A percentile compares a stretch with the other conserved stretches of the same genome.
Evolutionary conservation across 306 rosid species (phyloP).

Genomic region (Cucumis cinereus): DNA sequence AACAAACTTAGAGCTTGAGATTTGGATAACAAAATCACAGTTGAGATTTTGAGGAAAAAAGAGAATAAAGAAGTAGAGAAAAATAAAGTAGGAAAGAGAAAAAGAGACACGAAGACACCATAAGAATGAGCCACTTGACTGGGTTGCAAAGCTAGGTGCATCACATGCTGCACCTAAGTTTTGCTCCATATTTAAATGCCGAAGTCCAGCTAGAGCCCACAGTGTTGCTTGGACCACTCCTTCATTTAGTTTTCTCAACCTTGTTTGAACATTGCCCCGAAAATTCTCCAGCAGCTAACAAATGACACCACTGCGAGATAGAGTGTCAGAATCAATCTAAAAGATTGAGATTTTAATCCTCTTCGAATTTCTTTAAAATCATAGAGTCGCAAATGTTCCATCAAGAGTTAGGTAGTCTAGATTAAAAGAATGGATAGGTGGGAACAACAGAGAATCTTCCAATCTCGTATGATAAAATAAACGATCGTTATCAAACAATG

Average conservation of each 20-base stretch:
- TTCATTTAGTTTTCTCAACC: conserved; percentile 67
- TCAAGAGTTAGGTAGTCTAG: not conserved
- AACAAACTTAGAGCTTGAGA: too few relatives aligned
- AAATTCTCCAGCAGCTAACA: conserved; percentile 78
- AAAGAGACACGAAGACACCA: too few relatives aligned
- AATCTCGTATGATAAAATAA: not conserved
- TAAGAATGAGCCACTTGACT: too few relatives aligned
- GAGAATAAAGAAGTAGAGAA: too few relatives aligned
- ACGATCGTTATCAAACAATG: not conserved
- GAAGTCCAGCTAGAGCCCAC: conserved; percentile 87
- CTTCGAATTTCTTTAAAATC: not conserved
- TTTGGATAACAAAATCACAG: too few relatives aligned
- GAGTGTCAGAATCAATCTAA: not conserved
- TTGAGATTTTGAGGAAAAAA: too few relatives aligned
- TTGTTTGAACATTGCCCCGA: conserved; percentile 93
- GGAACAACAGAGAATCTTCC: not conserved
- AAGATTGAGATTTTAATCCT: not conserved
- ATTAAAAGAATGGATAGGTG: not conserved
- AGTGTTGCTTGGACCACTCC: conserved; percentile 94
- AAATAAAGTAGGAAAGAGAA: too few relatives aligned
- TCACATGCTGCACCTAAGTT: too few relatives aligned
- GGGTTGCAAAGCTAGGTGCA: too few relatives aligned
- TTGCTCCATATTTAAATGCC: conserved; percentile 60
- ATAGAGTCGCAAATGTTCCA: not conserved
- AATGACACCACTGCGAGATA: conserved; percentile 2